phyloP scores from a whole-genome alignment of 2,329 filamentous ascomycete species.

The Hypoxylon sp. region DNA sequence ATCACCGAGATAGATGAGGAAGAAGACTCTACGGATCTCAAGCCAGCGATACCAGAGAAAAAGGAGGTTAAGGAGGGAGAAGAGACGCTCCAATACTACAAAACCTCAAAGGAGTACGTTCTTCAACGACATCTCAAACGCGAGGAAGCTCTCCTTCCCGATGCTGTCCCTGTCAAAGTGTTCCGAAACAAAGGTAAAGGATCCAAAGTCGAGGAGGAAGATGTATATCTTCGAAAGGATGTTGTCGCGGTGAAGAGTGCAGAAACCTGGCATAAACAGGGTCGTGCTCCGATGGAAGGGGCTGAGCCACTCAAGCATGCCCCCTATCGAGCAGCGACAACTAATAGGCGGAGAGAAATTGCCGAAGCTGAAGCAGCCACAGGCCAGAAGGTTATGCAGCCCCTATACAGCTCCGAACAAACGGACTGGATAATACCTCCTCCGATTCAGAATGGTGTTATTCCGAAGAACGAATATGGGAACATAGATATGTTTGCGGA shows the following conservation, averaged over 20 bases:
- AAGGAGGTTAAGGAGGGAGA: conserved; percentile 77
- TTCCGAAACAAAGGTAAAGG: conserved; percentile 81
- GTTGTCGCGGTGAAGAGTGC: conserved; percentile 87
- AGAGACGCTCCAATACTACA: conserved; percentile 88
- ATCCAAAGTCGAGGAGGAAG: conserved; percentile 75
- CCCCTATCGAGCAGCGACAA: conserved; percentile 88
- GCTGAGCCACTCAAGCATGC: conserved; percentile 84
- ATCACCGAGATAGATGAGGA: conserved; percentile 77
- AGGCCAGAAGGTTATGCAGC: conserved; percentile 86
- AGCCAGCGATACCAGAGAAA: conserved; percentile 74
- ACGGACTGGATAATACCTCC: conserved; percentile 96
- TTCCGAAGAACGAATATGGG: conserved; percentile 93
- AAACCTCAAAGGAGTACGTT: conserved; percentile 83
- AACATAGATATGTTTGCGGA: conserved; percentile 97
- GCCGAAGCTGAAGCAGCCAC: conserved; percentile 82
- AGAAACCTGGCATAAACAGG: conserved; percentile 98
- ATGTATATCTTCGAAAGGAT: conserved; percentile 81
- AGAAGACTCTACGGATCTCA: conserved; percentile 81
- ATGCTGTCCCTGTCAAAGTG: conserved; percentile 73
- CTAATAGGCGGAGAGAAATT: conserved; percentile 86
- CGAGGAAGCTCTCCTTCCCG: conserved; percentile 83
- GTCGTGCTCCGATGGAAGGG: conserved; percentile 75
- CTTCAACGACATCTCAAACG: conserved; percentile 87
- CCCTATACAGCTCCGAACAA: conserved; percentile 82
- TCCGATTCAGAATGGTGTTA: conserved; percentile 83